Evolutionary conservation across 2,329 filamentous ascomycete species (phyloP).

Genomic region (Dissoconium aciculare): DNA sequence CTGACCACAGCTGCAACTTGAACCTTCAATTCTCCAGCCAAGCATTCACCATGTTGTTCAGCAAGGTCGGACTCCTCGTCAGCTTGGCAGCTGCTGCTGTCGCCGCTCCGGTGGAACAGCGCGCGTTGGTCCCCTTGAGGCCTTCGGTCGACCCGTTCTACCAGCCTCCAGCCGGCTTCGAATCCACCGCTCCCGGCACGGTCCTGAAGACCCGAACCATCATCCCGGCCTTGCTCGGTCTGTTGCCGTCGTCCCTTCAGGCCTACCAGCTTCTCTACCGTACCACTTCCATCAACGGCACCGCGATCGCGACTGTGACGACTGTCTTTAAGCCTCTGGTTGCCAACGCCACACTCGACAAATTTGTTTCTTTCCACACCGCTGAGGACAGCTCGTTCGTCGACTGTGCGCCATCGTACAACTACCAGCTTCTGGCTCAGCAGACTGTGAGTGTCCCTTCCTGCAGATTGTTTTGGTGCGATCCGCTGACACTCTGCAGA

Average conservation of each 20-base stretch:
- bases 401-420: conserved; percentile 27
- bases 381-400: conserved; percentile 16
- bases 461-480: too few species aligned
- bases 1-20: too few species aligned
- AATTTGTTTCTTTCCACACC: conserved; percentile 19
- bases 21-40: too few species aligned
- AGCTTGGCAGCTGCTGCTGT: neutral
- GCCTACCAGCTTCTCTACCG: conserved; percentile 17
- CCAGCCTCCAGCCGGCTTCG: conserved; percentile 14
- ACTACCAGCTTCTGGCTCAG: conserved; percentile 13
- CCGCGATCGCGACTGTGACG: conserved; percentile 16
- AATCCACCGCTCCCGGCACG: conserved; percentile 11
- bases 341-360: conserved; percentile 11
- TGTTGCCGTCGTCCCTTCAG: conserved; percentile 10
- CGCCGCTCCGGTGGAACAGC: too few species aligned
- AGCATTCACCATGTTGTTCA: neutral
- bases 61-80: neutral
- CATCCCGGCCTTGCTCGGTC: conserved; percentile 12
- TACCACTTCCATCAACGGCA: conserved; percentile 15
- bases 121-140: neutral
- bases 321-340: conserved; percentile 16
- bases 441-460: conserved; percentile 15
- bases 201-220: conserved; percentile 15
- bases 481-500: too few species aligned
- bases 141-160: conserved; percentile 19